These are phyloP conservation scores for Verticillium alfalfae DNA, from an alignment of 2,329 filamentous ascomycete species.

Conservation along the genomic window DNA sequence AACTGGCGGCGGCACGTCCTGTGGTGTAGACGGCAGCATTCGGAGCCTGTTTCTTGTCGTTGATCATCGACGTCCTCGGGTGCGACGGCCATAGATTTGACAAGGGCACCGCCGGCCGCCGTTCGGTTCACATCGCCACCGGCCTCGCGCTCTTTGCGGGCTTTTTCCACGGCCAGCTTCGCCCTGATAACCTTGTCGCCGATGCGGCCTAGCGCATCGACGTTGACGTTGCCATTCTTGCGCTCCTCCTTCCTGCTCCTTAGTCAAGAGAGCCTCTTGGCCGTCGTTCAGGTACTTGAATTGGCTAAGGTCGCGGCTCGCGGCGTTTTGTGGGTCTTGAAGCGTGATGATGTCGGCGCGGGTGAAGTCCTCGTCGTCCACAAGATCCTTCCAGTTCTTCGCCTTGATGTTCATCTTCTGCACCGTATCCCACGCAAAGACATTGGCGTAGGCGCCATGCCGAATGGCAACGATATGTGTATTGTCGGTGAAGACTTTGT, in stretches of 20 bases:
- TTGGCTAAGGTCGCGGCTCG: slow-evolving; percentile 72
- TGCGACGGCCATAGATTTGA: slow-evolving; percentile 21
- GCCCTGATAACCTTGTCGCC: slow-evolving; percentile 82
- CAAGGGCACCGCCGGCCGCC: slow-evolving; percentile 21
- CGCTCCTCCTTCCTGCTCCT: slow-evolving; percentile 66
- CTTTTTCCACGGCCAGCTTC: slow-evolving; percentile 89
- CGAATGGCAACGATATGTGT: slow-evolving; percentile 90
- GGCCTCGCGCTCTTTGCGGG: slow-evolving; percentile 66
- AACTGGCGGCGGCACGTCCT: slow-evolving; percentile 84
- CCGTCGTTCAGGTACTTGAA: slow-evolving; percentile 91
- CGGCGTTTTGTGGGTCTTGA: slow-evolving; percentile 90
- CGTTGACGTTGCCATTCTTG: slow-evolving; percentile 67
- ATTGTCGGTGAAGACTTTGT: slow-evolving; percentile 96
- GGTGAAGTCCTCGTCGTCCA: slow-evolving; percentile 81
- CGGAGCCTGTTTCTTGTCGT: slow-evolving; percentile 59
- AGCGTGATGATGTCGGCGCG: slow-evolving; percentile 92
- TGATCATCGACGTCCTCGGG: slow-evolving; percentile 38
- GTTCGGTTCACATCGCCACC: slow-evolving; percentile 52
- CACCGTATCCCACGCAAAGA: slow-evolving; percentile 93
- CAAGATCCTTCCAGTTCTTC: slow-evolving; percentile 89
- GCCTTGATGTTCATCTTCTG: slow-evolving; percentile 94
- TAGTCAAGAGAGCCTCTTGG: slow-evolving; percentile 59
- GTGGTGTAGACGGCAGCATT: slow-evolving; percentile 91
- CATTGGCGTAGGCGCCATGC: slow-evolving; percentile 79
- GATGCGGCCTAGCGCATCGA: slow-evolving; percentile 70